phyloP scores from a whole-genome alignment of 257 asterid genomes.

The Thymus mandschuricus region DNA sequence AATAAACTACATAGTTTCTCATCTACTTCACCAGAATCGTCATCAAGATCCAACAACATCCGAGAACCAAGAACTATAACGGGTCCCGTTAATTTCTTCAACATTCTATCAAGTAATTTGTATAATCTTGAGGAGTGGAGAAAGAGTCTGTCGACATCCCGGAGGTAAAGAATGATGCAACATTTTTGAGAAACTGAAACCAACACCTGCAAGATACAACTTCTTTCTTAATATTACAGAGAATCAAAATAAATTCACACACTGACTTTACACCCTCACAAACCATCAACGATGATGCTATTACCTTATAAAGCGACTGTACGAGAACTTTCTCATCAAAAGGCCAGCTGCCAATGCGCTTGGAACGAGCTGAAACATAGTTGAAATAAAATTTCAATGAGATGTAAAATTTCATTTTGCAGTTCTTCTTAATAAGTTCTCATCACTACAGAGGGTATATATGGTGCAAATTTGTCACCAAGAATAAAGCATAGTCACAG shows the following conservation, averaged over 20 bases:
- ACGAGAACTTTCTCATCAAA: constrained; percentile 81
- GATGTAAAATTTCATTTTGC: constrained; percentile 11
- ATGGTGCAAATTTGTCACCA: background rate
- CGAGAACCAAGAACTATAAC: constrained; percentile 90
- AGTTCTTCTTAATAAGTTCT: constrained; percentile 2
- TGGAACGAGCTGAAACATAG: constrained; percentile 54
- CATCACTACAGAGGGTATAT: background rate
- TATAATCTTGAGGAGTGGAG: constrained; percentile 63
- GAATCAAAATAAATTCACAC: constrained; percentile 12
- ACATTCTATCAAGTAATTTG: constrained; percentile 68
- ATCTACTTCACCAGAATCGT: constrained; percentile 59
- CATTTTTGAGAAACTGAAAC: constrained; percentile 65
- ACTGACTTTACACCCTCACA: constrained; percentile 2
- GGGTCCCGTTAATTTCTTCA: constrained; percentile 82
- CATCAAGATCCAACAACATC: constrained; percentile 60
- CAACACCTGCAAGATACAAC: constrained; percentile 63
- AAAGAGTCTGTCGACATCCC: constrained; percentile 78
- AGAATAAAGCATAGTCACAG: background rate
- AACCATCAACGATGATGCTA: constrained; percentile 9
- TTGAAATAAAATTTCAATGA: constrained; percentile 28
- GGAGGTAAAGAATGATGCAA: constrained; percentile 74
- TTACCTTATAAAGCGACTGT: constrained; percentile 91
- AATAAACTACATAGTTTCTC: constrained; percentile 64
- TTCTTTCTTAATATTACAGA: constrained; percentile 16
- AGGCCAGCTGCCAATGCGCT: constrained; percentile 65